phyloP scores from a whole-genome alignment of 768 basidiomycete genomes.

The Psilocybe cubensis region DNA sequence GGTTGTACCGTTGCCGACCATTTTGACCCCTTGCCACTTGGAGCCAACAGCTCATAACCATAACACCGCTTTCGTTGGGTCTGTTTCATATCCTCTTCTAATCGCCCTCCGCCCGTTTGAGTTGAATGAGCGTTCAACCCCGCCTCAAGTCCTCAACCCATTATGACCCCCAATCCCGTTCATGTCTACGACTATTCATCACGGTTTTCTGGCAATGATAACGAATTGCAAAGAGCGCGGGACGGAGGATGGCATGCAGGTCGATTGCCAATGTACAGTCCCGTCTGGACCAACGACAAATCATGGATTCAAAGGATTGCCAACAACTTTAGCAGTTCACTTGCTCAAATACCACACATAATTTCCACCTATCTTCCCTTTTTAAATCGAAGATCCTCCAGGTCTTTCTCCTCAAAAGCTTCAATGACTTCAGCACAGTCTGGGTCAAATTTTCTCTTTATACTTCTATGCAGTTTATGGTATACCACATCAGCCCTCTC shows the following conservation, averaged over 20 bases:
- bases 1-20: conserved; percentile 8
- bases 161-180: conserved; percentile 28
- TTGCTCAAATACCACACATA: conserved; percentile 29
- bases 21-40: neutral
- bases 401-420: conserved; percentile 28
- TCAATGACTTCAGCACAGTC: conserved; percentile 34
- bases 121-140: conserved; percentile 27
- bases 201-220: conserved; percentile 21
- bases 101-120: neutral
- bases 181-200: conserved; percentile 29
- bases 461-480: conserved; percentile 88
- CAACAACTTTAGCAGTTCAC: conserved; percentile 23
- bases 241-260: conserved; percentile 33
- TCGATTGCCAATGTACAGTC: conserved; percentile 32
- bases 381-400: conserved; percentile 25
- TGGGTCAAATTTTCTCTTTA: conserved; percentile 55
- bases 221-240: conserved; percentile 25
- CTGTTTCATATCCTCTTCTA: conserved; percentile 1
- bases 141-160: conserved; percentile 10
- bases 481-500: conserved; percentile 92
- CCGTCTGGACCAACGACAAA: conserved; percentile 34
- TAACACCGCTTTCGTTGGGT: neutral
- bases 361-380: conserved; percentile 27
- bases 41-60: conserved; percentile 12
- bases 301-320: conserved; percentile 31